Percentiles rank a stretch among this genome's conserved stretches.
Conservation (phyloP, 2,329 filamentous ascomycete species). For the Rhynchosporium secalis region DNA sequence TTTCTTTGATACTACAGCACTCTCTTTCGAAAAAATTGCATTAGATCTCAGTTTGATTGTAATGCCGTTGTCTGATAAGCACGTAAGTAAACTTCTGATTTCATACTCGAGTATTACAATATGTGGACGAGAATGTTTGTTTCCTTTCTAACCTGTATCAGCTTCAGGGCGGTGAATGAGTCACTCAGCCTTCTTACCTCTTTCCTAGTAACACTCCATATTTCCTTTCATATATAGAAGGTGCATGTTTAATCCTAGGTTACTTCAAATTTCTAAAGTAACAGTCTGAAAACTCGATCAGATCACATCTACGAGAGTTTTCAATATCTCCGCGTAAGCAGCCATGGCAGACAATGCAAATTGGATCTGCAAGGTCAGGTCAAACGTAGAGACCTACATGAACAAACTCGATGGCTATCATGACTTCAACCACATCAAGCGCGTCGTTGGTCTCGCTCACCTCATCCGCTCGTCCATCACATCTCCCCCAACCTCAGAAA, state of each 20-base stretch:
- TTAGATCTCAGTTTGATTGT: neutral
- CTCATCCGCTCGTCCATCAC: conserved; percentile 50
- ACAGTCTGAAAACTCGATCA: neutral
- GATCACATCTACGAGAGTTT: neutral
- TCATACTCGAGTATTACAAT: neutral
- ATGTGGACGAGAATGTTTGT: neutral
- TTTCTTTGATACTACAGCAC: neutral
- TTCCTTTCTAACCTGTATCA: neutral
- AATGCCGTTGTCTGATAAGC: neutral
- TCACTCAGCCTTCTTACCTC: neutral
- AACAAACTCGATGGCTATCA: conserved; percentile 72
- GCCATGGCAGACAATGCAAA: conserved; percentile 12
- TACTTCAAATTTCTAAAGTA: neutral
- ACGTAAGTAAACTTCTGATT: neutral
- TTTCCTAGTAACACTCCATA: neutral
- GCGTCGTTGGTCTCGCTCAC: conserved; percentile 69
- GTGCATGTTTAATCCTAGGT: neutral
- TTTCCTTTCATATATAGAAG: neutral
- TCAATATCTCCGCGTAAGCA: neutral
- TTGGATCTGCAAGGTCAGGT: conserved; percentile 55
- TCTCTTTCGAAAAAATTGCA: neutral
- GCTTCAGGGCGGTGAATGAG: neutral
- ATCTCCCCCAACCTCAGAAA: neutral
- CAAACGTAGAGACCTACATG: conserved; percentile 70
- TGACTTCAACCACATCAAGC: conserved; percentile 79